A percentile compares a stretch with the other conserved stretches of the same genome.
Conservation (phyloP, 371 early-diverging fungal species). For the Mortierella sp. region DNA sequence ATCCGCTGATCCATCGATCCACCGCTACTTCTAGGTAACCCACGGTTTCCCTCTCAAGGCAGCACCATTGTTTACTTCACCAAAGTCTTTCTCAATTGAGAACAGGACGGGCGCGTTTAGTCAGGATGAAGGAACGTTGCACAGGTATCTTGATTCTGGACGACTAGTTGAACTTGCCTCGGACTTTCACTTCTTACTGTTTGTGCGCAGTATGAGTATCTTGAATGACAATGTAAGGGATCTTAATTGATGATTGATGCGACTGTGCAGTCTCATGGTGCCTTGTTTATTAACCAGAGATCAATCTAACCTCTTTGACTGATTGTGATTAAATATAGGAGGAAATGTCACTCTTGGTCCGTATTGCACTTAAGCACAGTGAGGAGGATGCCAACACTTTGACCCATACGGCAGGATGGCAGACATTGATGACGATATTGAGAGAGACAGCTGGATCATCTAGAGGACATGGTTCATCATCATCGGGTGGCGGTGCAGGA, state of each 20-base stretch:
- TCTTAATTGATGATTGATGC: background rate
- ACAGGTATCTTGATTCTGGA: constrained; percentile 54
- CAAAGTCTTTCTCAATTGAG: constrained; percentile 73
- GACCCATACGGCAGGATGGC: constrained; percentile 75
- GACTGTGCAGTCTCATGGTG: background rate
- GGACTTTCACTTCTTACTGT: constrained; percentile 89
- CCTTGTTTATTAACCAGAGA: background rate
- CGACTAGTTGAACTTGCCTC: constrained; percentile 62
- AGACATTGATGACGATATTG: constrained; percentile 77
- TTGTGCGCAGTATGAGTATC: constrained; percentile 63
- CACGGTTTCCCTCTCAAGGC: constrained; percentile 93
- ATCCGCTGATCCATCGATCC: no score
- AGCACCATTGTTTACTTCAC: constrained; percentile 75
- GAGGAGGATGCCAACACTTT: constrained; percentile 58
- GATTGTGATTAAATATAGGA: constrained; percentile 42
- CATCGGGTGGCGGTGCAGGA: constrained; percentile 23
- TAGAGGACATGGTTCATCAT: constrained; percentile 17
- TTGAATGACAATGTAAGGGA: constrained; percentile 52
- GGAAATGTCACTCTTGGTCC: constrained; percentile 67
- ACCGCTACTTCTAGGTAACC: constrained; percentile 70
- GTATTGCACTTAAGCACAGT: constrained; percentile 60
- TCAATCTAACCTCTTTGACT: background rate
- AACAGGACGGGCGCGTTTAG: constrained; percentile 66
- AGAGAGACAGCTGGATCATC: constrained; percentile 64
- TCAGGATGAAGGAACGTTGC: constrained; percentile 51